These are phyloP conservation scores for Aspergillus egyptiacus DNA, from an alignment of 495 filamentous ascomycete genomes.

Conservation along the genomic window DNA sequence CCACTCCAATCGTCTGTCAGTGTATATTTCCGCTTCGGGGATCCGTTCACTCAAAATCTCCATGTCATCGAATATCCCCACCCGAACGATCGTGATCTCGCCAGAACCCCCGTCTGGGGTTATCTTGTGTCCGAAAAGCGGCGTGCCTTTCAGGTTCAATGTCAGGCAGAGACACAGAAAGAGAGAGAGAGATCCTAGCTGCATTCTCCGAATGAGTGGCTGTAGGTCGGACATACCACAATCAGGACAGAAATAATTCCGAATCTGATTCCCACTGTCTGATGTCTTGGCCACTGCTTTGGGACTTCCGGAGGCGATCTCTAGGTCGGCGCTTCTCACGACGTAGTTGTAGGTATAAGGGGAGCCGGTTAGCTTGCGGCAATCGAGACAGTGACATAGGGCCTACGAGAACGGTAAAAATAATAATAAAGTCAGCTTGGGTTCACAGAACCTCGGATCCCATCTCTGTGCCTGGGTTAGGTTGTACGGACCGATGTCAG, in stretches of 20 bases:
- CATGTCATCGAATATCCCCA: conserved; percentile 31
- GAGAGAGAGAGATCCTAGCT: neutral
- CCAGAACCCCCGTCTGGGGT: conserved; percentile 15
- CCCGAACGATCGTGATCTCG: conserved; percentile 25
- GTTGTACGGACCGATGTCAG: conserved; percentile 21
- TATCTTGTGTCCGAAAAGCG: conserved; percentile 26
- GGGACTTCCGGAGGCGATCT: conserved; percentile 25
- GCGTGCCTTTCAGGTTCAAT: conserved; percentile 24
- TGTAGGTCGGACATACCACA: conserved; percentile 29
- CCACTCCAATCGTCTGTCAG: conserved; percentile 23
- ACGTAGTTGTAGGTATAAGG: conserved; percentile 24
- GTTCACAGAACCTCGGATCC: too few relatives aligned
- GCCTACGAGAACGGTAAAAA: conserved; percentile 20
- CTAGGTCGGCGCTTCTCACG: conserved; percentile 21
- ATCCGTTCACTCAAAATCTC: conserved; percentile 19
- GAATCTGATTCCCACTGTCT: conserved; percentile 31
- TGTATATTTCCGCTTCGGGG: conserved; percentile 29
- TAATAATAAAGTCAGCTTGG: neutral
- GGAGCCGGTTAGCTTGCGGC: conserved; percentile 32
- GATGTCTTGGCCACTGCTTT: conserved; percentile 28
- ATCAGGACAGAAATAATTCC: conserved; percentile 35
- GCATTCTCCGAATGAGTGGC: too few relatives aligned
- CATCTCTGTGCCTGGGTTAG: neutral
- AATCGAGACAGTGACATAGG: conserved; percentile 35
- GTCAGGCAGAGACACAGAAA: neutral